Base-by-base conservation (phyloP, 257 asterid genomes). In the Scutellaria galericulata region DNA sequence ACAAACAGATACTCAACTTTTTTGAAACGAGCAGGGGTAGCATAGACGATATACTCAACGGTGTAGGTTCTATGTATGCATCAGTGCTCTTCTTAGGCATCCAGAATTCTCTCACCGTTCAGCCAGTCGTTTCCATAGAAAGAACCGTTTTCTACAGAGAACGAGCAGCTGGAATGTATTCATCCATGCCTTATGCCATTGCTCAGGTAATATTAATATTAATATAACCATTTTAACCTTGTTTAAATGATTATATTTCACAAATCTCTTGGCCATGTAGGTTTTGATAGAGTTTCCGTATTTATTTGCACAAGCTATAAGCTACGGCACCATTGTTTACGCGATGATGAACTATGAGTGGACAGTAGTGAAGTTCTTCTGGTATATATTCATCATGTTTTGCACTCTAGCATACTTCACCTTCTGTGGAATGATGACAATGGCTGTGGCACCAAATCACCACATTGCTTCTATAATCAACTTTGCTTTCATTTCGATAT, bases 161-260 rank as follows among this genome's bases (percentile, higher is more conserved):
- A 69, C 71, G 83, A 74, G 88, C 90, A 7, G 88, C 90, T 0
- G 90, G 90, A 31, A 86, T 86, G 90, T 83, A 86, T 75, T 86
- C 90, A 54, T 83, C 86, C 59, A 59, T 86, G 79, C 85, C 90
- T 5, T 86, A 86, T 66, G 88, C 90, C 55, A 64, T 83, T 53
- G 82, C 83, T 62, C 88, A 86, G 82, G 90, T 83, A 9, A 51
- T 12, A 37, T 45, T 22, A 9, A 52, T 53, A 15, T 24, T 24
- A 9, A 4, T 39, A 45, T 44, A 9, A 6, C 31, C 20, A 7
- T 41, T 6, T 47, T 12, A 12, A 54, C 55, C 5, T 65, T 40
- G 4, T 41, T 9, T 18, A 62, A 40, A 44, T 15, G 22, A 27
- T 3, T n/a, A n/a, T n/a, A n/a, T n/a, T 20, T 52, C 6, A 18